phyloP scores from a whole-genome alignment of 441 rosid genomes.

The Corymbia calophylla region DNA sequence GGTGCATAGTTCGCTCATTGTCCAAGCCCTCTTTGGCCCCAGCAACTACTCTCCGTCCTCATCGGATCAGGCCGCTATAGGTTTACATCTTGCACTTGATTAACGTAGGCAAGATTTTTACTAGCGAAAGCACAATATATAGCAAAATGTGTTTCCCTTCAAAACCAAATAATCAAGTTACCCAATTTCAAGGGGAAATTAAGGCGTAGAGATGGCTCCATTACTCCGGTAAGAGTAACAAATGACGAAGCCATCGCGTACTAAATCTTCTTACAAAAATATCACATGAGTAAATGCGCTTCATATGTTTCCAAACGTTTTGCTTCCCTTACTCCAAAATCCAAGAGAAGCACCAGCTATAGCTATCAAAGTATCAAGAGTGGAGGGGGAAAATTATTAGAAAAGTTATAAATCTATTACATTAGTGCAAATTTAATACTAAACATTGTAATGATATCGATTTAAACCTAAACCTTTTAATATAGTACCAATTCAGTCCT shows the following conservation, averaged over 20 bases:
- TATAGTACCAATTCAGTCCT: too few relatives aligned
- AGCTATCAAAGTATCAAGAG: not conserved
- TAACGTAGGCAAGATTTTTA: not conserved
- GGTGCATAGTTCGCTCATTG: too few relatives aligned
- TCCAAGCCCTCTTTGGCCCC: too few relatives aligned
- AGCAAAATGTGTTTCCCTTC: not conserved
- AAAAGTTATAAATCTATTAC: too few relatives aligned
- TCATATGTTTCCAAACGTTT: not conserved
- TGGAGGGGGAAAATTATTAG: too few relatives aligned
- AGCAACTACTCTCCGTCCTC: too few relatives aligned
- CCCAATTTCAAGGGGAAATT: not conserved
- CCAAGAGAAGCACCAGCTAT: not conserved
- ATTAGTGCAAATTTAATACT: too few relatives aligned
- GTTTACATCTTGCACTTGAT: not conserved
- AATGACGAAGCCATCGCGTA: not conserved
- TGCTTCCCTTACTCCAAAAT: not conserved
- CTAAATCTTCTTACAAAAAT: not conserved
- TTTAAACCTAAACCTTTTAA: too few relatives aligned
- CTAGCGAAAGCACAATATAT: not conserved
- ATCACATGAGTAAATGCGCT: not conserved
- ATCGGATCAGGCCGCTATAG: not conserved
- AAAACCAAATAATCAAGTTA: not conserved
- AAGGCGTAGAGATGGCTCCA: not conserved
- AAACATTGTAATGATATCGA: too few relatives aligned
- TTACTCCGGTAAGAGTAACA: not conserved